phyloP scores from a whole-genome alignment of 2,329 filamentous ascomycete genomes.

The Alternaria gaisen region DNA sequence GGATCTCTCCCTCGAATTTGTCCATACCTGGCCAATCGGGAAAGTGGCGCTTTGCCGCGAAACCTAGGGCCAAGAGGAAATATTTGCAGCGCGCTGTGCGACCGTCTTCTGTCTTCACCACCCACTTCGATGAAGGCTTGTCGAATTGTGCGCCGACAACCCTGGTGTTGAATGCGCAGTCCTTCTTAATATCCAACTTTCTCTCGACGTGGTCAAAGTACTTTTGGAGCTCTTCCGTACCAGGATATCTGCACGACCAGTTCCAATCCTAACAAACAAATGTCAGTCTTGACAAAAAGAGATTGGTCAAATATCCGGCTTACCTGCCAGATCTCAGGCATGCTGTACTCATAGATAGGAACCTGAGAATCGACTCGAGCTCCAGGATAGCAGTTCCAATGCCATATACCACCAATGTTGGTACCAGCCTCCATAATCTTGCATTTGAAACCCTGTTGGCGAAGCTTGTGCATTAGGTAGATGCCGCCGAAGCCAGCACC shows the following conservation, averaged over 20 bases:
- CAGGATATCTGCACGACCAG: conserved; percentile 64
- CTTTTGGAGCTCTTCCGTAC: conserved; percentile 60
- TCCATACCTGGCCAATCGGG: conserved; percentile 68
- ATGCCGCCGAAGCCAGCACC: conserved; percentile 55
- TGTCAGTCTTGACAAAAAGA: neutral
- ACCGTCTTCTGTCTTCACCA: conserved; percentile 61
- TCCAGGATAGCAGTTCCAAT: conserved; percentile 57
- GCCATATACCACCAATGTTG: conserved; percentile 56
- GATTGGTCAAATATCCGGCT: neutral
- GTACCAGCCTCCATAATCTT: conserved; percentile 54
- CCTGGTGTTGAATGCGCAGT: conserved; percentile 65
- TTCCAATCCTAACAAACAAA: conserved; percentile 60
- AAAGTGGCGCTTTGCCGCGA: conserved; percentile 68
- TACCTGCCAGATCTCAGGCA: conserved; percentile 58
- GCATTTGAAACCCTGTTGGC: conserved; percentile 52
- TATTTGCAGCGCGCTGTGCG: conserved; percentile 61
- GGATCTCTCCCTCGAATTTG: conserved; percentile 66
- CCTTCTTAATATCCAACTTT: conserved; percentile 64
- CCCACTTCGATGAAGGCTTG: conserved; percentile 59
- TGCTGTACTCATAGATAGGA: conserved; percentile 59
- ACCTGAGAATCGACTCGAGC: conserved; percentile 59
- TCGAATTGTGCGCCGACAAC: conserved; percentile 64
- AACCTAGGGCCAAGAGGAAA: conserved; percentile 64
- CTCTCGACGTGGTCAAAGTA: conserved; percentile 70
- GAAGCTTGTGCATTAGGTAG: conserved; percentile 54